Conservation (phyloP, 2,329 filamentous ascomycete genomes). For the Aspergillus aculeatus region DNA sequence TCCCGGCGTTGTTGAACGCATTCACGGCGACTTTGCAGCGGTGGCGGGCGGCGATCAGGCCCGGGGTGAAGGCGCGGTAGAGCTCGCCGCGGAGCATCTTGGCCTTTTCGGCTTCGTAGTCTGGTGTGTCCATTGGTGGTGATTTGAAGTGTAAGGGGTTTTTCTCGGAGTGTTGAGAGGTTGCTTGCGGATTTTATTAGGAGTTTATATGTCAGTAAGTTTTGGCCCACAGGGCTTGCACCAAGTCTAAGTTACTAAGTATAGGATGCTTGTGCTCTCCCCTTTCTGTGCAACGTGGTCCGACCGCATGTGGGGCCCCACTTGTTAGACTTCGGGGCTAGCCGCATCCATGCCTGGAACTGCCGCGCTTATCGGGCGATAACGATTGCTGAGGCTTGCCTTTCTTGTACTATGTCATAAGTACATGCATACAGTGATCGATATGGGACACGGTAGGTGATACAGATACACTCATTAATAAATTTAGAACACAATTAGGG, state of each 20-base stretch:
- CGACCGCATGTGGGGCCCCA: neutral
- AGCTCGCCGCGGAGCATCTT: slow-evolving; percentile 63
- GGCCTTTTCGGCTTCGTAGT: neutral
- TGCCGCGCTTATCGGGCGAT: neutral
- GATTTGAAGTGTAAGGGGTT: too few relatives aligned
- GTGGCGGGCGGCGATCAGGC: slow-evolving; percentile 58
- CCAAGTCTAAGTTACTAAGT: too few relatives aligned
- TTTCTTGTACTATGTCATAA: too few relatives aligned
- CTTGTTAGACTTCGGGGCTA: neutral
- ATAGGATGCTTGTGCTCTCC: too few relatives aligned
- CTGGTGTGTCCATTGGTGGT: neutral
- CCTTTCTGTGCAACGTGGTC: neutral
- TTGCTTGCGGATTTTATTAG: neutral
- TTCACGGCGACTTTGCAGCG: slow-evolving; percentile 59
- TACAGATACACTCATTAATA: too few relatives aligned
- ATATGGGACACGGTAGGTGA: too few relatives aligned
- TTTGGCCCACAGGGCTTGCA: too few relatives aligned
- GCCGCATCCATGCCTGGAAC: neutral
- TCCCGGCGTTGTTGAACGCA: slow-evolving; percentile 51
- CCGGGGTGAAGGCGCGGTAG: slow-evolving; percentile 67
- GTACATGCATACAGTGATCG: too few relatives aligned
- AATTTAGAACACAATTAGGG: neutral
- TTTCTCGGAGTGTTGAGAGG: neutral
- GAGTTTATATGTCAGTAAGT: neutral
- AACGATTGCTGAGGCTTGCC: neutral